Base-by-base conservation (phyloP, 139 green algal genomes). In the Chlorella vulgaris region DNA sequence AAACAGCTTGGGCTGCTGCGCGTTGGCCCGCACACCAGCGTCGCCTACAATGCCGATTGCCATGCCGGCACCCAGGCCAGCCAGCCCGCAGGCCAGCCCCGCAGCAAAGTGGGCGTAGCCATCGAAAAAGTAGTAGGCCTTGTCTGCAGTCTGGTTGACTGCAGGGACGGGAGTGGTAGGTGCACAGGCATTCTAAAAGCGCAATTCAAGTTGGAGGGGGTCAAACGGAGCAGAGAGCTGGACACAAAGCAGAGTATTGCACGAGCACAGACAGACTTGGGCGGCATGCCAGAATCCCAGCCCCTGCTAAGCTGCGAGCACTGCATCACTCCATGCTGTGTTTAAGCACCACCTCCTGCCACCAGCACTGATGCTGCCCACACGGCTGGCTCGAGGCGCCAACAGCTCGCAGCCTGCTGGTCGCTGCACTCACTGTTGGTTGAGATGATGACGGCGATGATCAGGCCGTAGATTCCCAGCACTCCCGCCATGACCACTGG, bases 1-100 rank as follows among this genome's bases (percentile, higher is more conserved):
- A 76, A 99, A 99, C 28, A 99, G 94, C 93, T 98, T 99, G 71
- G 97, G 97, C 88, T 99, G 97, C 91, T 99, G 97, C 31, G 97
- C 97, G 81, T 99, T 99, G 28, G 97, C 97, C 81, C 96, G 90
- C 53, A 99, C 97, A 63, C 97, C 97, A 71, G 96, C 96, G 80
- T 99, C 97, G 58, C 97, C 97, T 6, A 99, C 96, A 71, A 99
- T 98, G 73, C 97, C 97, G 83, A 99, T 99, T 43, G 95, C 95
- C 97, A 99, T 99, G 78, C 97, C 97, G 47, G 97, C 97, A 74
- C 94, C 92, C 7, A 99, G 91, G 35, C 93, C 95, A 51, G 94
- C 93, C 3, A 99, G 90, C 51, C 97, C 97, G 86, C 97, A 99
- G 51, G 97, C 87, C 65, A 99, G 88, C 31, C 97, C 97, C 68